These are phyloP conservation scores for Solanum habrochaites DNA, from an alignment of 257 asterid genomes.

Conservation along the genomic window DNA sequence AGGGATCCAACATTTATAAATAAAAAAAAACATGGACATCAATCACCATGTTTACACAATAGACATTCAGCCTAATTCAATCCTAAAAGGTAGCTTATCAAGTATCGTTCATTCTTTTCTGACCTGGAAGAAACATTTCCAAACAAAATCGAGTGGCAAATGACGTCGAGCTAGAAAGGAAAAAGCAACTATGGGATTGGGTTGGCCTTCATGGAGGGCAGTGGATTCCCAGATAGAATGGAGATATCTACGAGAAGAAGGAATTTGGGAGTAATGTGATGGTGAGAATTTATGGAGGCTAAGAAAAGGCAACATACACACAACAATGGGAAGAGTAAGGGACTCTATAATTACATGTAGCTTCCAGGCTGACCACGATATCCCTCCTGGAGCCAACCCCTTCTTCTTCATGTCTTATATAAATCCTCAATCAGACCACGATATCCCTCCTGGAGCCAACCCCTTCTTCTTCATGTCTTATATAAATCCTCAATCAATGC, in stretches of 20 bases:
- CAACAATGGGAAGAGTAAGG: slow-evolving; percentile 12
- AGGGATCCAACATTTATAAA: not conserved
- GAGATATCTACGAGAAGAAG: slow-evolving; percentile 26
- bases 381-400: not conserved
- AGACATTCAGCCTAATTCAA: not conserved
- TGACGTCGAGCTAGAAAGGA: slow-evolving; percentile 50
- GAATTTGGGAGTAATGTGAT: not conserved
- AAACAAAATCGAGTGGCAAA: slow-evolving; percentile 90
- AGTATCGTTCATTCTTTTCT: not conserved
- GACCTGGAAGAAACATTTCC: slow-evolving; percentile 90
- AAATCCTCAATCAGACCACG: slow-evolving; percentile 16
- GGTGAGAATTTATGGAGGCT: slow-evolving; percentile 49
- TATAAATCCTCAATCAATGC: not conserved
- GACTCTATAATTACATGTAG: slow-evolving; percentile 30
- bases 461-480: not conserved
- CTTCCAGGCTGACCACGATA: slow-evolving; percentile 54
- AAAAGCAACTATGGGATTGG: slow-evolving; percentile 63
- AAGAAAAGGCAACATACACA: slow-evolving; percentile 42
- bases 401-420: not conserved
- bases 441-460: not conserved
- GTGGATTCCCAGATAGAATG: not conserved
- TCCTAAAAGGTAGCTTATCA: not conserved
- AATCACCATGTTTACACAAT: not conserved
- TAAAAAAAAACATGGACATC: not conserved
- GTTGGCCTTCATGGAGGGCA: slow-evolving; percentile 12